Evolutionary conservation across 2,329 filamentous ascomycete genomes (phyloP).

Genomic region (Thermomyces lanuginosus): DNA sequence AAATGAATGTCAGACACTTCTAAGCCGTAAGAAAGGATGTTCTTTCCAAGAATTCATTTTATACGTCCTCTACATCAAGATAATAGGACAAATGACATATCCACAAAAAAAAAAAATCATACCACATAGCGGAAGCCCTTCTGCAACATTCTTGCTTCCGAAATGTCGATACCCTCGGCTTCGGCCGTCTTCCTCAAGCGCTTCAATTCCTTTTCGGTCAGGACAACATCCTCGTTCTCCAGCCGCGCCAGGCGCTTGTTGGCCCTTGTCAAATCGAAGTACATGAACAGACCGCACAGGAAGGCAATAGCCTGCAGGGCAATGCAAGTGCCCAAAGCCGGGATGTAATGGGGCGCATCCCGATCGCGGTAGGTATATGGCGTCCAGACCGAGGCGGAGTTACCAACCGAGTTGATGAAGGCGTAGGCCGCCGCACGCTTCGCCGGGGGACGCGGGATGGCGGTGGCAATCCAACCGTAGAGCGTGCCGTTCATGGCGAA

Average conservation of each 20-base stretch:
- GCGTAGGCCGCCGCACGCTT: slow-evolving; percentile 40
- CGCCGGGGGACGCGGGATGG: slow-evolving; percentile 36
- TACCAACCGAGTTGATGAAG: slow-evolving; percentile 40
- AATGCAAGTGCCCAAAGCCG: slow-evolving; percentile 29
- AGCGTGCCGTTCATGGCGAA: slow-evolving; percentile 38
- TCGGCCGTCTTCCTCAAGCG: slow-evolving; percentile 36
- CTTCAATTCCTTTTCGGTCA: slow-evolving; percentile 33
- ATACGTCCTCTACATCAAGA: too few species aligned
- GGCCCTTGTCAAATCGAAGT: slow-evolving; percentile 26
- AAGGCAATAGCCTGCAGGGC: slow-evolving; percentile 23
- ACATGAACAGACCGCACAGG: slow-evolving; percentile 21
- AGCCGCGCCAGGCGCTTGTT: slow-evolving; percentile 36
- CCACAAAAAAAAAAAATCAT: slow-evolving; percentile 14
- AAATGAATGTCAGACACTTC: too few species aligned
- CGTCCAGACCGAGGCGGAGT: slow-evolving; percentile 37
- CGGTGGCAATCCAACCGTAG: slow-evolving; percentile 35
- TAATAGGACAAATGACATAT: too few species aligned
- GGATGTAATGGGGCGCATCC: slow-evolving; percentile 25
- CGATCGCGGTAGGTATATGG: slow-evolving; percentile 31
- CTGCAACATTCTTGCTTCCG: slow-evolving; percentile 34
- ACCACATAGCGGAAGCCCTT: slow-evolving; percentile 40
- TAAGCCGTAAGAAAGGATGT: too few species aligned
- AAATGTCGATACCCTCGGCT: slow-evolving; percentile 35
- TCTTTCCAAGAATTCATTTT: too few species aligned
- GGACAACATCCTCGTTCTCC: slow-evolving; percentile 31